Evolutionary conservation across 768 basidiomycete species (phyloP).

Genomic region (Auriscalpium microsporum): DNA sequence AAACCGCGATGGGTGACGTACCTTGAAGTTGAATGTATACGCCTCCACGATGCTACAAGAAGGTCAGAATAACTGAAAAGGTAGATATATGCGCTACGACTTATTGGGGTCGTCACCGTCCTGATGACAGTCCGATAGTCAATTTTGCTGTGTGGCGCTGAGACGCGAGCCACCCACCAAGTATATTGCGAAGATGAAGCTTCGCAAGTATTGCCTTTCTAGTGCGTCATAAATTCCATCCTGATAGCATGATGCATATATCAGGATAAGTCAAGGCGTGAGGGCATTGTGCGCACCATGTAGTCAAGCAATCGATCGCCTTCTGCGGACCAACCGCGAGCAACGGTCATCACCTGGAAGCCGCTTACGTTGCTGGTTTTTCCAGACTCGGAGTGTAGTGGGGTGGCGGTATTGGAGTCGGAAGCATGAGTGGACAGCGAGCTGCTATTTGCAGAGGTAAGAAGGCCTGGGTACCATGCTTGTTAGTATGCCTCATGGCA

Average conservation of each 20-base stretch:
- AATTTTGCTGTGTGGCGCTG: background rate
- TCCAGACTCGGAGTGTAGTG: constrained; percentile 19
- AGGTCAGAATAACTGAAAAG: constrained; percentile 1
- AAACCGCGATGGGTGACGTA: background rate
- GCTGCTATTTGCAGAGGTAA: constrained; percentile 35
- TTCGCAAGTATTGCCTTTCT: constrained; percentile 74
- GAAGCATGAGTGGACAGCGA: constrained; percentile 25
- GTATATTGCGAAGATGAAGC: constrained; percentile 81
- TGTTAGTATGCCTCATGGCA: constrained; percentile 2
- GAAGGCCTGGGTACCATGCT: constrained; percentile 33
- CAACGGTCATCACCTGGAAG: constrained; percentile 67
- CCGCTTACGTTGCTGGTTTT: constrained; percentile 42
- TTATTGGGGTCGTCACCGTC: constrained; percentile 82
- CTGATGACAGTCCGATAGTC: constrained; percentile 30
- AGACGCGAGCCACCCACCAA: constrained; percentile 40
- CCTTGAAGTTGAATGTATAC: constrained; percentile 79
- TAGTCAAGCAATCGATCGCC: constrained; percentile 78
- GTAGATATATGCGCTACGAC: constrained; percentile 35
- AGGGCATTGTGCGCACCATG: constrained; percentile 39
- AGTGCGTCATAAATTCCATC: constrained; percentile 87
- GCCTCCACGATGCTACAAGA: constrained; percentile 69
- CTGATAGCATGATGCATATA: constrained; percentile 27
- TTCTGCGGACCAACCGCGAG: constrained; percentile 72
- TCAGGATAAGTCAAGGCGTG: constrained; percentile 1
- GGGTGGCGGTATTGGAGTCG: constrained; percentile 30